A percentile compares a stretch with the other conserved stretches of the same genome.
These are phyloP conservation scores for Dysphania ambrosioides DNA, from an alignment of 148 eudicot genomes.

Conservation along the genomic window DNA sequence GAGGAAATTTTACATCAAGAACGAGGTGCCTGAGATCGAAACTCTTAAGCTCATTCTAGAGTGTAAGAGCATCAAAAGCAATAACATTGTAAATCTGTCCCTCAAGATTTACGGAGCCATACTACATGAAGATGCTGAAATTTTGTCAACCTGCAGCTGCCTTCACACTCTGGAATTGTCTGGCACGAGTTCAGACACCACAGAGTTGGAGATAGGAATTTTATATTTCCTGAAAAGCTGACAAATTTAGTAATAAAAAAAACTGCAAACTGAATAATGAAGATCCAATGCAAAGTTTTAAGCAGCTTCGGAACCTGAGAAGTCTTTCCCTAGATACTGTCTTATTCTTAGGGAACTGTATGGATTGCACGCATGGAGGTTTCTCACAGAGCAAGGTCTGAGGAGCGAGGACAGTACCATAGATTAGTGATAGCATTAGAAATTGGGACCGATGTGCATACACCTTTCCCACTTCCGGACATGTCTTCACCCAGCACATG, in stretches of 20 bases:
- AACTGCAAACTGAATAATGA: background rate
- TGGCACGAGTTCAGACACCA: background rate
- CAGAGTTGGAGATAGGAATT: background rate
- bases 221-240: constrained; percentile 13
- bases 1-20: background rate
- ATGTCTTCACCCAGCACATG: constrained; percentile 92
- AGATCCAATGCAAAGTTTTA: constrained; percentile 17
- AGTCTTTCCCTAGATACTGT: background rate
- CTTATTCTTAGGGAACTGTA: constrained; percentile 3
- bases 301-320: constrained; percentile 20
- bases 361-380: constrained; percentile 21
- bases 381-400: constrained; percentile 20
- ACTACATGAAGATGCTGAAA: background rate
- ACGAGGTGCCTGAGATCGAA: background rate
- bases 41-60: background rate
- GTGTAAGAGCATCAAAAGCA: background rate
- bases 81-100: background rate
- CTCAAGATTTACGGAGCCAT: background rate
- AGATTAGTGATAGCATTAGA: constrained; percentile 96
- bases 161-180: constrained; percentile 5
- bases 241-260: background rate
- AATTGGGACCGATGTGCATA: constrained; percentile 71
- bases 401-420: constrained; percentile 51
- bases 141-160: constrained; percentile 5
- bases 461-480: constrained; percentile 98